Evolutionary conservation across 208 protist species (phyloP), one percentile per base, ranked within the genome.

Genomic region (Herpetomonas samuelpessoai): DNA sequence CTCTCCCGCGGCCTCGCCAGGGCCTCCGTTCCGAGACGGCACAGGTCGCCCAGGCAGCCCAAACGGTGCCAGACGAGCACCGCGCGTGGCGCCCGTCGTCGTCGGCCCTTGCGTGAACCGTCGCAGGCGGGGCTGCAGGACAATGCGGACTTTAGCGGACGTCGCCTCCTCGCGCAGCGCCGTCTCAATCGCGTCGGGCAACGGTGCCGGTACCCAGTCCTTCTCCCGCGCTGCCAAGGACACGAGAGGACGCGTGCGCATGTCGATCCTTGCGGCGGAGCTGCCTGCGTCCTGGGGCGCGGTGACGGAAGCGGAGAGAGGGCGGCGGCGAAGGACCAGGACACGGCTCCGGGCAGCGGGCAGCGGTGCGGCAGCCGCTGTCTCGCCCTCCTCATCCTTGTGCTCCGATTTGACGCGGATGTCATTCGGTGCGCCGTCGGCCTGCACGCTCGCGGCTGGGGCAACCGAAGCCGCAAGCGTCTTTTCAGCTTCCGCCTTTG

Each of bases 91-190:
- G 16, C 3, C 0, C 12, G 24, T 38, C 10, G 45, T 41, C n/a
- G 62, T 28, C 3, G 62, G 47, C 47, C 68, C 55, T 27, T 51
- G 61, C 21, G 73, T 61, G 46, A 87, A 91, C 44, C 75, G 71
- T 7, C 81, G 72, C 18, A 93, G 68, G 10, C 79, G 69, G 0
- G 86, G 89, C 68, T 95, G 86, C 46, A 95, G 77, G 2, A 93
- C 85, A 26, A 95, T 81, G n/a, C 80, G 81, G 54, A 95, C 68
- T 2, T 69, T 69, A 31, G 79, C 82, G 9, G 89, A 72, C 22
- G 30, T 61, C 52, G 82, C 77, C 61, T 95, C 89, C 64, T 93
- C 86, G 14, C 18, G 24, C 6, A 95, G 65, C 71, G 93, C 78
- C 35, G 53, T 55, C 56, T 77, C 68, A 19, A 95, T 71, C 27